Evolutionary conservation across 192 early-diverging fungal species (phyloP), one percentile per base, ranked within the genome.

Genomic region (Podila clonocystis): DNA sequence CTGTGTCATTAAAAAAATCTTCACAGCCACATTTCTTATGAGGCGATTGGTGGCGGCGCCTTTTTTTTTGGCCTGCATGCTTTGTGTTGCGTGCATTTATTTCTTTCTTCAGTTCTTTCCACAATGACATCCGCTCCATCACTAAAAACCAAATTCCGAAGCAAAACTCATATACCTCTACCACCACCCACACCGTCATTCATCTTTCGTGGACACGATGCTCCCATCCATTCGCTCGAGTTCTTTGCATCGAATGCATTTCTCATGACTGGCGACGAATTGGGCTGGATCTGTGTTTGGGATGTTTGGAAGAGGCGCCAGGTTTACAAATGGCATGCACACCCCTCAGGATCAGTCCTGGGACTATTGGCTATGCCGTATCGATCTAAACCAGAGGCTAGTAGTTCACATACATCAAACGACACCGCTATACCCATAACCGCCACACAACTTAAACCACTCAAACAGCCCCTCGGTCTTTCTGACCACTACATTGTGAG

Each of bases 171-270:
- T 38, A 29, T 63, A 60, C 49, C 34, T 22, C 76, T 67, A n/a
- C 57, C 71, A 11, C 65, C 83, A 24, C 83, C 77, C 20, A 26
- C 50, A 24, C 83, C 83, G 6, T 68, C 67, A 67, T 85, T 82
- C 59, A 74, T 85, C 52, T 82, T 85, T 78, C 78, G 84, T 5
- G 84, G 79, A 0, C 84, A 85, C 50, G 67, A 65, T 28, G 78
- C 79, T 11, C 79, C 75, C 5, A 71, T 85, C 24, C 74, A 78
- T 63, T 50, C 66, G 2, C 65, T 85, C 31, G 68, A 77, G 58
- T 85, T 85, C 59, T 68, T 78, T 66, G 57, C 67, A 24, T 70
- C 70, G 57, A 85, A 85, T 60, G 63, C 67, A 33, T 68, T 72
- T 61, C 55, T 85, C 7, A 63, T 64, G 4, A 74, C 84, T 26